phyloP scores from a whole-genome alignment of 768 basidiomycete genomes.

The Tricholoma saponaceum region DNA sequence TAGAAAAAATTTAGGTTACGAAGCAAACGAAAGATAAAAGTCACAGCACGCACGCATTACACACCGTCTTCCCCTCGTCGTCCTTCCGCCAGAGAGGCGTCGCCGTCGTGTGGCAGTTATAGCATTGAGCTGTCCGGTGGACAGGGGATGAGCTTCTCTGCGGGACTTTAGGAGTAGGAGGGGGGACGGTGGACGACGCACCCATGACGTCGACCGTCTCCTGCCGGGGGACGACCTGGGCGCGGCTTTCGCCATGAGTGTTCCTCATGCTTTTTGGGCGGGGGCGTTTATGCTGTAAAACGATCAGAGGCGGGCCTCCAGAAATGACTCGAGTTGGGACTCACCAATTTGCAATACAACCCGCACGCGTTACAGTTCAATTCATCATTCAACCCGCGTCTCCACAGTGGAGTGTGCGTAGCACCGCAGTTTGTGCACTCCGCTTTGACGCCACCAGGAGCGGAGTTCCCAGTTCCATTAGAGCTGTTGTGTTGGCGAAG shows the following conservation, averaged over 20 bases:
- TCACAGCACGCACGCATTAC: constrained; percentile 69
- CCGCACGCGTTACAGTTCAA: constrained; percentile 89
- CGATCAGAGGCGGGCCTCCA: not conserved
- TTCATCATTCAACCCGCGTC: constrained; percentile 83
- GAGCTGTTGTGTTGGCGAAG: constrained; percentile 25
- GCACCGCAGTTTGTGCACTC: constrained; percentile 89
- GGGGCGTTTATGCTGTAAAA: constrained; percentile 73
- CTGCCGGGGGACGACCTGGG: constrained; percentile 58
- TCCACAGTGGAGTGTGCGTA: constrained; percentile 85
- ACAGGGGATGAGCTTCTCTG: constrained; percentile 26
- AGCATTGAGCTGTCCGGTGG: constrained; percentile 67
- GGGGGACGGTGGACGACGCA: constrained; percentile 42
- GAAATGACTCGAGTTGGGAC: constrained; percentile 22
- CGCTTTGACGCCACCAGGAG: constrained; percentile 62
- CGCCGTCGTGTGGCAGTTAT: constrained; percentile 84
- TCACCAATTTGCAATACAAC: constrained; percentile 79
- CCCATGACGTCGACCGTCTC: constrained; percentile 74
- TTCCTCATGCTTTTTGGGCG: constrained; percentile 86
- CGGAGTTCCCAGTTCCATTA: constrained; percentile 30
- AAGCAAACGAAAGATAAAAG: constrained; percentile 5
- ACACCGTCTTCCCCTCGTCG: constrained; percentile 85
- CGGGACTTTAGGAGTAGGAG: constrained; percentile 25
- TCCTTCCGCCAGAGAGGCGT: constrained; percentile 89
- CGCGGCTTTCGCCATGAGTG: constrained; percentile 67
- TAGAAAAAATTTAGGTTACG: constrained; percentile 1